A percentile compares a stretch with the other conserved stretches of the same genome.
These are phyloP conservation scores for Plenodomus lindquistii DNA, from an alignment of 2,329 filamentous ascomycete genomes.

Conservation along the genomic window DNA sequence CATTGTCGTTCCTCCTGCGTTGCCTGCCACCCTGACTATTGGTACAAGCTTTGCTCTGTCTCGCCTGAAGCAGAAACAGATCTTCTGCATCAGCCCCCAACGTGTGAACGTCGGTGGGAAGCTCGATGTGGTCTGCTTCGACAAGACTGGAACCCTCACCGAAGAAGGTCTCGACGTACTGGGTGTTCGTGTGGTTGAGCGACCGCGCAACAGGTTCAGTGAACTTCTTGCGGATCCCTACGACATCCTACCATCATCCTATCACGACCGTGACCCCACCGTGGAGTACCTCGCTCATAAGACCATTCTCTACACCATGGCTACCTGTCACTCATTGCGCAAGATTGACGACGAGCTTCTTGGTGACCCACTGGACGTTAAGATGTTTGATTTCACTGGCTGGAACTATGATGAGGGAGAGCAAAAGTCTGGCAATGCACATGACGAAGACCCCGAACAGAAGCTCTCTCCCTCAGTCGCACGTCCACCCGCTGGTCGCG, in stretches of 20 bases:
- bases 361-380: slow-evolving; percentile 91
- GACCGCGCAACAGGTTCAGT: slow-evolving; percentile 67
- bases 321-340: slow-evolving; percentile 91
- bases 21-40: slow-evolving; percentile 93
- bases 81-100: slow-evolving; percentile 97
- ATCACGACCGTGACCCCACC: slow-evolving; percentile 62
- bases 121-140: slow-evolving; percentile 93
- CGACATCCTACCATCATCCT: slow-evolving; percentile 59
- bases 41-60: slow-evolving; percentile 93
- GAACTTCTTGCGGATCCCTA: slow-evolving; percentile 72
- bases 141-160: slow-evolving; percentile 97
- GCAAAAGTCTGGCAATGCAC: slow-evolving; percentile 62
- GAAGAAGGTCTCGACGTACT: slow-evolving; percentile 95
- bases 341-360: slow-evolving; percentile 86
- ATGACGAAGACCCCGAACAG: slow-evolving; percentile 76
- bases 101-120: slow-evolving; percentile 96
- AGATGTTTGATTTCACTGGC: slow-evolving; percentile 97
- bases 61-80: slow-evolving; percentile 82
- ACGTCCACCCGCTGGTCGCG: slow-evolving; percentile 69
- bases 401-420: slow-evolving; percentile 93
- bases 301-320: slow-evolving; percentile 89
- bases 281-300: slow-evolving; percentile 65
- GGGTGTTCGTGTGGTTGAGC: slow-evolving; percentile 77
- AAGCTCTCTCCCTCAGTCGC: slow-evolving; percentile 87
- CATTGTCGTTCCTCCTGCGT: slow-evolving; percentile 92